Base-by-base conservation (phyloP, 2,329 filamentous ascomycete species). In the Monosporascus ibericus region DNA sequence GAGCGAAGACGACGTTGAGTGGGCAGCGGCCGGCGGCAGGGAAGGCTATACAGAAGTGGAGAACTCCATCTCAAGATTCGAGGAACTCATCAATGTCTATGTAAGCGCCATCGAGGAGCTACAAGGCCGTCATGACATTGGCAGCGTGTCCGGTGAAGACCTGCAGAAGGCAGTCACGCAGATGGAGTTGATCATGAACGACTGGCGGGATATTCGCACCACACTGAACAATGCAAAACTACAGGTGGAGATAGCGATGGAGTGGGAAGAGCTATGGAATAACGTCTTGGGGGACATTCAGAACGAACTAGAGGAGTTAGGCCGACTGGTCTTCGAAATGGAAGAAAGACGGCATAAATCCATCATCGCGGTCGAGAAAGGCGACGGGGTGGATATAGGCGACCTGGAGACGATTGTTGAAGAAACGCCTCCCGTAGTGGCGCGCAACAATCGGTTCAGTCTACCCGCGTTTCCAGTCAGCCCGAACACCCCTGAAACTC, bases 201-300 rank as follows among this genome's bases (percentile, higher is more conserved):
- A 92, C 63, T 99, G 94, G 94, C 79, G 84, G 44, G 84, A 85
- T 59, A 92, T 96, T 62, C 88, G 90, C 62, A 77, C 75, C 42
- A 86, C 87, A 1, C 74, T 99, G 48, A 87, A 87, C 57, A 85
- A 74, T 25, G 87, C 96, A 52, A 95, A 95, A 67, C 82, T 82
- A 47, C 92, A 97, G 65, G 92, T 99, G 18, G 94, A 97, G 70
- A 85, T 96, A 53, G 94, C 94, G 47, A 95, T 97, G 91, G 94
- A 99, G 66, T 99, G 92, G 92, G 92, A 96, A 69, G 92, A 97
- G 71, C 77, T 99, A 37, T 97, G 94, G 92, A 90, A 90, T 62
- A 90, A 82, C 58, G 92, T 97, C 3, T 76, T 99, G 3, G 92
- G 92, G 44, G 92, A 97, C 67, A 96, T 97, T 55, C 89, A 92